Percentiles rank a stretch among this genome's conserved stretches.
phyloP scores from a whole-genome alignment of 257 asterid genomes.

The Solanum acaule region DNA sequence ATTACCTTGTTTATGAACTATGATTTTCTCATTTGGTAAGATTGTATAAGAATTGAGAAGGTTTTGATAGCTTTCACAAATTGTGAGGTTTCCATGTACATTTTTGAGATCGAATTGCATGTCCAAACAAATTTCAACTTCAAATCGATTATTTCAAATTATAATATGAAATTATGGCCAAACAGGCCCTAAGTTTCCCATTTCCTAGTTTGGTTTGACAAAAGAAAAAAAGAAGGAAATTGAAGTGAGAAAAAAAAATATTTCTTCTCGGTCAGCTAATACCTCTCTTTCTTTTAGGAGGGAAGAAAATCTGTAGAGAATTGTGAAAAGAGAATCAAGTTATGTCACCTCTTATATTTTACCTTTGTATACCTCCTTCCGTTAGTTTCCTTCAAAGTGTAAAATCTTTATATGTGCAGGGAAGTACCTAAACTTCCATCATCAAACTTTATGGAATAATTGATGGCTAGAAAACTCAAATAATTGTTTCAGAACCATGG shows the following conservation, averaged over 20 bases:
- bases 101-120: background rate
- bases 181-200: background rate
- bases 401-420: background rate
- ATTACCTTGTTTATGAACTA: background rate
- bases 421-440: background rate
- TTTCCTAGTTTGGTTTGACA: background rate
- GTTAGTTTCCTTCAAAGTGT: background rate
- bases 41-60: background rate
- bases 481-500: background rate
- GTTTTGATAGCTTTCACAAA: background rate
- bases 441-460: background rate
- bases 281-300: background rate
- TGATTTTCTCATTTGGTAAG: background rate
- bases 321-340: background rate
- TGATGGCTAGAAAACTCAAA: background rate
- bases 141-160: background rate
- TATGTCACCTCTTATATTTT: background rate
- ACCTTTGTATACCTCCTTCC: background rate
- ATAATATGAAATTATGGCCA: background rate
- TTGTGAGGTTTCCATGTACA: background rate
- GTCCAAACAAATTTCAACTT: background rate
- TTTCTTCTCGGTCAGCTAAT: background rate
- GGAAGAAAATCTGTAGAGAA: background rate
- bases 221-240: background rate
- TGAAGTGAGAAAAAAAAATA: background rate